These are phyloP conservation scores for Phytopythium kandeliae DNA, from an alignment of 352 stramenopile genomes.

Conservation along the genomic window DNA sequence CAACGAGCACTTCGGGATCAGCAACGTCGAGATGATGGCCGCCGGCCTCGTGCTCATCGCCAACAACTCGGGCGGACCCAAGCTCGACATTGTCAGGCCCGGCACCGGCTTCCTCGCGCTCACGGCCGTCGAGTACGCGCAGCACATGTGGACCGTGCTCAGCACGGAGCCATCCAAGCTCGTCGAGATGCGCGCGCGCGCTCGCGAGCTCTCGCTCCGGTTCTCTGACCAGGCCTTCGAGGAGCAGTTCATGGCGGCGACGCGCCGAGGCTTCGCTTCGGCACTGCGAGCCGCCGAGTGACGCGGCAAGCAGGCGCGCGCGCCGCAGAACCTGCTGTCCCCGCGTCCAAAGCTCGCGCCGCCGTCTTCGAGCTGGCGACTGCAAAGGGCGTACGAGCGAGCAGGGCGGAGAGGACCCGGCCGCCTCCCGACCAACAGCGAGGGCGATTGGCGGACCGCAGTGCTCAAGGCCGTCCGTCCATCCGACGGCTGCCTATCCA, in stretches of 20 bases:
- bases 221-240: constrained; percentile 78
- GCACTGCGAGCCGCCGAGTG: too few species aligned
- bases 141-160: constrained; percentile 45
- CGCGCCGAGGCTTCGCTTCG: constrained; percentile 9
- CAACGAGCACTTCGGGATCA: constrained; percentile 99
- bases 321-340: too few species aligned
- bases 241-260: constrained; percentile 51
- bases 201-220: constrained; percentile 39
- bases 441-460: too few species aligned
- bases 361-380: too few species aligned
- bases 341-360: too few species aligned
- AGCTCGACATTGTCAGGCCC: constrained; percentile 89
- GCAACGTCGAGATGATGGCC: constrained; percentile 99
- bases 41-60: constrained; percentile 94
- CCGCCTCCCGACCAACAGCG: too few species aligned
- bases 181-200: constrained; percentile 32
- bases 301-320: too few species aligned
- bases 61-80: constrained; percentile 97
- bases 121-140: constrained; percentile 87
- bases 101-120: constrained; percentile 79
- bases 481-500: too few species aligned
- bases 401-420: too few species aligned
- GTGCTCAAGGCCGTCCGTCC: too few species aligned
- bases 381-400: too few species aligned
- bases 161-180: background rate